Percentiles rank a stretch among this genome's conserved stretches.
Conservation (phyloP, 305 asterid genomes). For the Solanum hybrid region DNA sequence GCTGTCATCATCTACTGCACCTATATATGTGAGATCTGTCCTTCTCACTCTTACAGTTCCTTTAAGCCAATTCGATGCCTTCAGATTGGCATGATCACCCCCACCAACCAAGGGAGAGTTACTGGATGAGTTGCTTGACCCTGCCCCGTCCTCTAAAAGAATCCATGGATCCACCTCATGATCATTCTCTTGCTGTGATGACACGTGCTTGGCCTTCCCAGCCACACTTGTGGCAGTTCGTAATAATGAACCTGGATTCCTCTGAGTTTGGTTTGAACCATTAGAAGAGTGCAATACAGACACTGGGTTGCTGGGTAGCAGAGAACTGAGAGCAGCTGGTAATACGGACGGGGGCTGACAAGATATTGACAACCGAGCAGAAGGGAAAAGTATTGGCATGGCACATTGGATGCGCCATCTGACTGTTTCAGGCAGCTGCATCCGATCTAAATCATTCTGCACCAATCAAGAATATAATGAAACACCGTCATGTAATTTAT, state of each 20-base stretch:
- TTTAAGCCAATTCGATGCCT: slow-evolving; percentile 70
- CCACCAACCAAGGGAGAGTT: slow-evolving; percentile 38
- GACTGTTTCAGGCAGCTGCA: slow-evolving; percentile 75
- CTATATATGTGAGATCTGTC: slow-evolving; percentile 76
- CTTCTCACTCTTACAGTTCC: slow-evolving; percentile 83
- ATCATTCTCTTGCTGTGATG: slow-evolving; percentile 44
- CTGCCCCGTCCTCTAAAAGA: slow-evolving; percentile 90
- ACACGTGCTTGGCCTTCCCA: slow-evolving; percentile 36
- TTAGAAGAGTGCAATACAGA: slow-evolving; percentile 28
- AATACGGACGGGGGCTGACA: slow-evolving; percentile 74
- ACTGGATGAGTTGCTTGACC: slow-evolving; percentile 52
- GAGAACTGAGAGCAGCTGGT: slow-evolving; percentile 48
- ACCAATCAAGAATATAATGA: background rate
- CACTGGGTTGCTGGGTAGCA: slow-evolving; percentile 57
- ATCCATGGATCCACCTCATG: slow-evolving; percentile 74
- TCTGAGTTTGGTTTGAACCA: slow-evolving; percentile 41
- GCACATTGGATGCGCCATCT: slow-evolving; percentile 91
- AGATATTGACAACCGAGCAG: slow-evolving; percentile 43
- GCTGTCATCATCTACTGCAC: slow-evolving; percentile 87
- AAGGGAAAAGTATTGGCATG: slow-evolving; percentile 63
- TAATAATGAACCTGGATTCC: slow-evolving; percentile 36
- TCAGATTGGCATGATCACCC: slow-evolving; percentile 56
- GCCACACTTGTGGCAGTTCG: slow-evolving; percentile 38
- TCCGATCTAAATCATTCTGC: slow-evolving; percentile 86
- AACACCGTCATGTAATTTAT: background rate